phyloP scores from a whole-genome alignment of 2,329 filamentous ascomycete genomes.

The Pseudonectria foliicola region DNA sequence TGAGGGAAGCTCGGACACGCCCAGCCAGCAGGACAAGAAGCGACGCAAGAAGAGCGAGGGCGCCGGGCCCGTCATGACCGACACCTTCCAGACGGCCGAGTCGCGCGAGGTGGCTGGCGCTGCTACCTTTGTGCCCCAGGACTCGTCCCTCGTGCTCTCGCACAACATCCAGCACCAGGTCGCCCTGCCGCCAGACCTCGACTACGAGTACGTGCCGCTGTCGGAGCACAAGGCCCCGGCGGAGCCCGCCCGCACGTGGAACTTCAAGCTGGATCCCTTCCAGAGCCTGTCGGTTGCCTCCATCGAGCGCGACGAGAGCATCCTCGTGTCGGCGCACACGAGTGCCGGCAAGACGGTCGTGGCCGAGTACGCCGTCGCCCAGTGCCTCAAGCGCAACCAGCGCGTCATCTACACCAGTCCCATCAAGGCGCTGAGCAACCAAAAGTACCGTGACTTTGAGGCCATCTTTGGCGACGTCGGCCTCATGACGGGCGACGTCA shows the following conservation, averaged over 20 bases:
- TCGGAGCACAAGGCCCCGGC: slow-evolving; percentile 88
- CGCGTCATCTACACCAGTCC: slow-evolving; percentile 98
- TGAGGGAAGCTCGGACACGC: slow-evolving; percentile 34
- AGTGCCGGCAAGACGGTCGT: slow-evolving; percentile 98
- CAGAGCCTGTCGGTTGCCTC: slow-evolving; percentile 91
- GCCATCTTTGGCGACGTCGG: slow-evolving; percentile 95
- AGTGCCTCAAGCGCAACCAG: slow-evolving; percentile 95
- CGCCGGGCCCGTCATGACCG: slow-evolving; percentile 72
- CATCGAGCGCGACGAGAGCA: slow-evolving; percentile 93
- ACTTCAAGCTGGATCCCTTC: slow-evolving; percentile 94
- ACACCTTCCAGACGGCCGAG: slow-evolving; percentile 91
- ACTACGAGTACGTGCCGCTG: slow-evolving; percentile 92
- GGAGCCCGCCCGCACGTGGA: slow-evolving; percentile 74
- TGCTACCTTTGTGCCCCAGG: slow-evolving; percentile 57
- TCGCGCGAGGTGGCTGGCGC: slow-evolving; percentile 83
- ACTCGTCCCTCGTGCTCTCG: slow-evolving; percentile 72
- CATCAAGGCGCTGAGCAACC: slow-evolving; percentile 97
- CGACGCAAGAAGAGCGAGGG: slow-evolving; percentile 57
- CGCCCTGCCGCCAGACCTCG: slow-evolving; percentile 83
- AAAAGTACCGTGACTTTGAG: slow-evolving; percentile 95
- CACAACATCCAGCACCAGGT: slow-evolving; percentile 99
- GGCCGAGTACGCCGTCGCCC: slow-evolving; percentile 95
- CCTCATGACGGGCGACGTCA: slow-evolving; percentile 98
- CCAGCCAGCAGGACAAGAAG: slow-evolving; percentile 53
- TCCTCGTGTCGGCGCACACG: slow-evolving; percentile 93